These are phyloP conservation scores for Paraphaeosphaeria sporulosa DNA, from an alignment of 2,329 filamentous ascomycete species.

Conservation along the genomic window DNA sequence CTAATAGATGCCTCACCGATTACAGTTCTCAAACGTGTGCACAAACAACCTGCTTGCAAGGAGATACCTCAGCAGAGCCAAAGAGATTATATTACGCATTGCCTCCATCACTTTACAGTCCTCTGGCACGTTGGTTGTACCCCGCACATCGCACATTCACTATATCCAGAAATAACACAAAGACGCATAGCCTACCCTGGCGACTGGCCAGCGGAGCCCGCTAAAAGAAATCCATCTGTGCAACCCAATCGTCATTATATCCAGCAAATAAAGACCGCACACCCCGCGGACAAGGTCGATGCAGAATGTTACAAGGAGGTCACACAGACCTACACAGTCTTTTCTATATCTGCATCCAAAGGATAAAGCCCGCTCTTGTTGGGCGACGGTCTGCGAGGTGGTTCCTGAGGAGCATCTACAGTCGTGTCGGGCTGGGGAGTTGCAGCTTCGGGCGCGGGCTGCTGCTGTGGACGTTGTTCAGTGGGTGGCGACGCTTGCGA, in stretches of 20 bases:
- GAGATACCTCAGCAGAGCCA: background rate
- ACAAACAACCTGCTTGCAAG: background rate
- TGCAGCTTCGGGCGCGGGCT: background rate
- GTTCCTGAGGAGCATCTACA: background rate
- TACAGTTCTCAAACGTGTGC: background rate
- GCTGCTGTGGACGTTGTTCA: background rate
- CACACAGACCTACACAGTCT: background rate
- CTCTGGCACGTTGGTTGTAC: background rate
- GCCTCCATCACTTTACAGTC: background rate
- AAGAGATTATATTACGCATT: slow-evolving; percentile 14
- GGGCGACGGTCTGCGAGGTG: background rate
- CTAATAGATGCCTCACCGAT: background rate
- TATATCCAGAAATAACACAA: slow-evolving; percentile 16
- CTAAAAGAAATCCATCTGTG: background rate
- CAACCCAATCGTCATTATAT: background rate
- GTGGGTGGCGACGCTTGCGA: background rate
- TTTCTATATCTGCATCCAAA: slow-evolving; percentile 8
- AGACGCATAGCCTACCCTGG: slow-evolving; percentile 5
- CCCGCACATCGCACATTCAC: slow-evolving; percentile 8
- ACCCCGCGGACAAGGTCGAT: background rate
- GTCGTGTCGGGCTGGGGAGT: background rate
- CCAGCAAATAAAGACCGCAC: background rate
- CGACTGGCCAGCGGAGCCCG: slow-evolving; percentile 6
- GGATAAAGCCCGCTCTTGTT: slow-evolving; percentile 3
- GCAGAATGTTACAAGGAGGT: background rate